phyloP scores from a whole-genome alignment of 108 stramenopile genomes.

The Nannochloropsis granulata region DNA sequence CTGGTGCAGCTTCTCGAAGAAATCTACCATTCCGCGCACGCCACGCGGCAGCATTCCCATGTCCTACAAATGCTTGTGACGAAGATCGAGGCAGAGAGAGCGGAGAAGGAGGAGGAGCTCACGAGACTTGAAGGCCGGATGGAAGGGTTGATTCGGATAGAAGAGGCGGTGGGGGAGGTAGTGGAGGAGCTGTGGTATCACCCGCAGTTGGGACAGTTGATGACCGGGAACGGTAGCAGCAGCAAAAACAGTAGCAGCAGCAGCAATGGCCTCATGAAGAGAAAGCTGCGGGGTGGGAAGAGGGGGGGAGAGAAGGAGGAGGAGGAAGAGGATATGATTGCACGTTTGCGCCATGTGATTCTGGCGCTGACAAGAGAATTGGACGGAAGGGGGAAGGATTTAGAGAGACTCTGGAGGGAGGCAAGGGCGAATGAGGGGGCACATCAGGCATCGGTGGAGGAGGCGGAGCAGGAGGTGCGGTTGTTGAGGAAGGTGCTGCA shows the following conservation, averaged over 20 bases:
- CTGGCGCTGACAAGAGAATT: not conserved
- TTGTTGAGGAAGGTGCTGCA: not conserved
- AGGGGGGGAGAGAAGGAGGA: not conserved
- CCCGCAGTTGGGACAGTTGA: not conserved
- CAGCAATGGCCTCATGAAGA: not conserved
- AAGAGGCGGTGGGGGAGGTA: not conserved
- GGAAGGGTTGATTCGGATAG: not conserved
- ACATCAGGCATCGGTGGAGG: not conserved
- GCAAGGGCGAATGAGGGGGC: not conserved
- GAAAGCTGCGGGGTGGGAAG: not conserved
- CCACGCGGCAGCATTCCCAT: not conserved
- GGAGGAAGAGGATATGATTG: not conserved
- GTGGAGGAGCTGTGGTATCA: not conserved
- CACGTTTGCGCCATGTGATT: not conserved
- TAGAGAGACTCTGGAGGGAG: not conserved
- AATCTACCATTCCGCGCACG: not conserved
- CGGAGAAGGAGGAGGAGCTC: not conserved
- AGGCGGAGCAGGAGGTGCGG: not conserved
- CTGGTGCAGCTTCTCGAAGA: not conserved
- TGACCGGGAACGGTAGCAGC: not conserved
- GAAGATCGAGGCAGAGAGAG: not conserved
- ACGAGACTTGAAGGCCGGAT: not conserved
- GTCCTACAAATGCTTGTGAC: not conserved
- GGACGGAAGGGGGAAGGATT: not conserved
- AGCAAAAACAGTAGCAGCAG: not conserved